phyloP scores from a whole-genome alignment of 2,329 filamentous ascomycete genomes.

The Trichoderma pleuroti region DNA sequence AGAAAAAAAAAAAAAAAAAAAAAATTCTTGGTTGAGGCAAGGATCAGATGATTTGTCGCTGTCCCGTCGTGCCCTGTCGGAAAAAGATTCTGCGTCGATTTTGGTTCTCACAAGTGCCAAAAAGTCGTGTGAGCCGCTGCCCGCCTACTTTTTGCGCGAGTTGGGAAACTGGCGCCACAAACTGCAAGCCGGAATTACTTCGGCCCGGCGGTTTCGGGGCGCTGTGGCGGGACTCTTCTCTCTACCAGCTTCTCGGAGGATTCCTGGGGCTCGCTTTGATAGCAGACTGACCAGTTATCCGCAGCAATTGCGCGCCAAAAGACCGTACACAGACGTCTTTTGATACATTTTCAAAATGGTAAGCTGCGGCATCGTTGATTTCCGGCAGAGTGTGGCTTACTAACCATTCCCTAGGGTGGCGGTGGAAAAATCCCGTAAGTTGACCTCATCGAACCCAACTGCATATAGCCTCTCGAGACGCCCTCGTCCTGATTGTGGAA shows the following conservation, averaged over 20 bases:
- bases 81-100: conserved; percentile 18
- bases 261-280: neutral
- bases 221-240: neutral
- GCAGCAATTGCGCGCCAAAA: conserved; percentile 30
- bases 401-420: conserved; percentile 61
- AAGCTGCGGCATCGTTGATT: conserved; percentile 49
- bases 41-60: neutral
- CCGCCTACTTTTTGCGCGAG: conserved; percentile 14
- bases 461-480: neutral
- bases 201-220: conserved; percentile 17
- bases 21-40: neutral
- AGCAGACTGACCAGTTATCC: neutral
- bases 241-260: conserved; percentile 15
- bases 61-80: neutral
- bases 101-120: neutral
- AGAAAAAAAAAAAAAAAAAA: neutral
- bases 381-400: conserved; percentile 23
- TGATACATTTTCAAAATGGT: conserved; percentile 54
- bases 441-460: conserved; percentile 37
- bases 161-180: neutral
- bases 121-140: conserved; percentile 22
- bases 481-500: conserved; percentile 5
- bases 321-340: conserved; percentile 31
- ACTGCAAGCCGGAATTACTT: conserved; percentile 19
- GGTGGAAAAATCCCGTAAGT: conserved; percentile 64